Percentiles rank a stretch among this genome's conserved stretches.
Evolutionary conservation across 192 early-diverging fungal species (phyloP).

Genomic region (Mortierella claussenii): DNA sequence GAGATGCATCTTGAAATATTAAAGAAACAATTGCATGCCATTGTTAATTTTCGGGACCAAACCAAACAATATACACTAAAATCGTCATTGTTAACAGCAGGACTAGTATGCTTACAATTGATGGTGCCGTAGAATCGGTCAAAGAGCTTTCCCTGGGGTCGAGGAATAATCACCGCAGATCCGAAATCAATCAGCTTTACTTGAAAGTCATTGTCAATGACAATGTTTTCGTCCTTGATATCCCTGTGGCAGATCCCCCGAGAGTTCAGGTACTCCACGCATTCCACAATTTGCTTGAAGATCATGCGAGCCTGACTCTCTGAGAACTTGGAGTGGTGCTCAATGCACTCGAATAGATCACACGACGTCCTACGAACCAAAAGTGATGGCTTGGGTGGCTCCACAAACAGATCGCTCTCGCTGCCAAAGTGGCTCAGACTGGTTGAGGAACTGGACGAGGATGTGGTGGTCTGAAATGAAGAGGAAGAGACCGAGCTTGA

Average conservation of each 20-base stretch:
- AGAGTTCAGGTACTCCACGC: slow-evolving; percentile 70
- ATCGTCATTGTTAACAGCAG: no score
- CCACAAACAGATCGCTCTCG: slow-evolving; percentile 22
- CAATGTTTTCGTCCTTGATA: slow-evolving; percentile 84
- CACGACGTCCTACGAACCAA: slow-evolving; percentile 66
- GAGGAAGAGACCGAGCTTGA: slow-evolving; percentile 40
- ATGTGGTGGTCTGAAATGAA: slow-evolving; percentile 12
- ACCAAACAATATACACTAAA: no score
- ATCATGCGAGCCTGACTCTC: slow-evolving; percentile 73
- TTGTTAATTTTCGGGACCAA: no score
- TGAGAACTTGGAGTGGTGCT: slow-evolving; percentile 68
- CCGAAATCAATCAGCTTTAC: slow-evolving; percentile 81
- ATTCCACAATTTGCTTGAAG: slow-evolving; percentile 75
- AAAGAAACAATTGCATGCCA: no score
- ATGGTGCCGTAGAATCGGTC: slow-evolving; percentile 72
- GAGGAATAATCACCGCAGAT: slow-evolving; percentile 63
- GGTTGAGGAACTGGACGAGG: slow-evolving; percentile 30
- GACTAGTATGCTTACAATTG: slow-evolving; percentile 61
- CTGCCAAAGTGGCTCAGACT: slow-evolving; percentile 35
- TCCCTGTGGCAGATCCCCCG: slow-evolving; percentile 80
- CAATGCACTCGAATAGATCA: slow-evolving; percentile 85
- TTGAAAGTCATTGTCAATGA: slow-evolving; percentile 64
- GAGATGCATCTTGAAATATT: slow-evolving; percentile 62
- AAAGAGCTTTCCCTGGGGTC: slow-evolving; percentile 54
- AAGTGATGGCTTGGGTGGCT: slow-evolving; percentile 34